Evolutionary conservation across 139 green algal species (phyloP).

Genomic region (Coelastrella sp.): DNA sequence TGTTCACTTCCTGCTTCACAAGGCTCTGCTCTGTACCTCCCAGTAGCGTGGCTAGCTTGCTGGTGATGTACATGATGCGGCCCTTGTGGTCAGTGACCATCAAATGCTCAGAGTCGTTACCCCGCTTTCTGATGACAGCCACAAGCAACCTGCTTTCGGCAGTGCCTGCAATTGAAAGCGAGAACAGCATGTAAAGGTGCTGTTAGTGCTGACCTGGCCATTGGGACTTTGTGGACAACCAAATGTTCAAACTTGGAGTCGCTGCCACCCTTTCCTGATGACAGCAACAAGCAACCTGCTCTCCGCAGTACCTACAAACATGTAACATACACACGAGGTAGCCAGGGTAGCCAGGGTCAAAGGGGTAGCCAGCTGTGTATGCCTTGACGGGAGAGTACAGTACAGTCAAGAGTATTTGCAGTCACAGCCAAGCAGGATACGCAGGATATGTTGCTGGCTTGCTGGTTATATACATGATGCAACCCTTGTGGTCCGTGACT

Average conservation of each 20-base stretch:
- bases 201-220: too few relatives aligned
- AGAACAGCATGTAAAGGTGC: neutral
- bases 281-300: too few relatives aligned
- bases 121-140: slow-evolving; percentile 29
- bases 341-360: too few relatives aligned
- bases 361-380: too few relatives aligned
- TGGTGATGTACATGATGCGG: slow-evolving; percentile 59
- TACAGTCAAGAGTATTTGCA: too few relatives aligned
- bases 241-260: too few relatives aligned
- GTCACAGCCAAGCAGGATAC: too few relatives aligned
- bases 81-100: slow-evolving; percentile 63
- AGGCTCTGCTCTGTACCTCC: slow-evolving; percentile 44
- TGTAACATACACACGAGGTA: too few relatives aligned
- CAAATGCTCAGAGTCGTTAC: slow-evolving; percentile 47
- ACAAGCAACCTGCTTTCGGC: slow-evolving; percentile 56
- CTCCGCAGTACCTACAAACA: too few relatives aligned
- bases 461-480: slow-evolving; percentile 58
- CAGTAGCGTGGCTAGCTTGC: slow-evolving; percentile 52
- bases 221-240: too few relatives aligned
- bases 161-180: slow-evolving; percentile 40
- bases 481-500: slow-evolving; percentile 59
- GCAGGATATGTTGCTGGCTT: slow-evolving; percentile 52
- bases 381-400: too few relatives aligned
- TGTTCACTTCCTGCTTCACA: slow-evolving; percentile 46
- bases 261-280: too few relatives aligned